phyloP scores from a whole-genome alignment of 2,329 filamentous ascomycete genomes.

The Dendryphion nanum region DNA sequence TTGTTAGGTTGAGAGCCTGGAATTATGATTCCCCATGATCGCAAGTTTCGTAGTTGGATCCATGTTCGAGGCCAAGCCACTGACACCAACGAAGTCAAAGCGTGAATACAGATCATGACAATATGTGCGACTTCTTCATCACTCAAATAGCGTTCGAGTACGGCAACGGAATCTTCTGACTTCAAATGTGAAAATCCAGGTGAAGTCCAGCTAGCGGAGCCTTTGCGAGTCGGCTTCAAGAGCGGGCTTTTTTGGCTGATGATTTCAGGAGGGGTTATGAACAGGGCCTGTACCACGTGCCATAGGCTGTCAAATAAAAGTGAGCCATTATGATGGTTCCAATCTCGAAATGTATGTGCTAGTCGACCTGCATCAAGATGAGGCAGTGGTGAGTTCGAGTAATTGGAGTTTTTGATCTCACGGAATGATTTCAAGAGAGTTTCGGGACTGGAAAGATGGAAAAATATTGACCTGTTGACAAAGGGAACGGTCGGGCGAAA shows the following conservation, averaged over 20 bases:
- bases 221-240: no score
- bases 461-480: conserved; percentile 35
- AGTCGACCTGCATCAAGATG: conserved; percentile 33
- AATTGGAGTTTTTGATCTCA: conserved; percentile 18
- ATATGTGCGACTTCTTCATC: conserved; percentile 41
- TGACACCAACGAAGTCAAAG: conserved; percentile 36
- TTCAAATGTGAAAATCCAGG: neutral
- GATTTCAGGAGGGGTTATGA: conserved; percentile 35
- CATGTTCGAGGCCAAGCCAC: conserved; percentile 30
- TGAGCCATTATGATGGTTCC: conserved; percentile 32
- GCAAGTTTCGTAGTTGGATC: conserved; percentile 37
- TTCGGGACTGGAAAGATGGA: conserved; percentile 30
- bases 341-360: conserved; percentile 30
- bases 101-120: conserved; percentile 41
- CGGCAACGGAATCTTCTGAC: neutral
- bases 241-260: conserved; percentile 22
- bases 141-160: conserved; percentile 20
- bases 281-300: conserved; percentile 29
- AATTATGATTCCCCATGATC: conserved; percentile 37
- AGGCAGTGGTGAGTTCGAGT: conserved; percentile 29
- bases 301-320: conserved; percentile 40
- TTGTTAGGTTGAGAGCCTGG: conserved; percentile 16
- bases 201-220: neutral
- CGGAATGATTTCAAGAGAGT: conserved; percentile 35
- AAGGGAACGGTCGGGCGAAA: conserved; percentile 18